Evolutionary conservation across 331 rosid genomes (phyloP).

Genomic region (Acacia concinna): DNA sequence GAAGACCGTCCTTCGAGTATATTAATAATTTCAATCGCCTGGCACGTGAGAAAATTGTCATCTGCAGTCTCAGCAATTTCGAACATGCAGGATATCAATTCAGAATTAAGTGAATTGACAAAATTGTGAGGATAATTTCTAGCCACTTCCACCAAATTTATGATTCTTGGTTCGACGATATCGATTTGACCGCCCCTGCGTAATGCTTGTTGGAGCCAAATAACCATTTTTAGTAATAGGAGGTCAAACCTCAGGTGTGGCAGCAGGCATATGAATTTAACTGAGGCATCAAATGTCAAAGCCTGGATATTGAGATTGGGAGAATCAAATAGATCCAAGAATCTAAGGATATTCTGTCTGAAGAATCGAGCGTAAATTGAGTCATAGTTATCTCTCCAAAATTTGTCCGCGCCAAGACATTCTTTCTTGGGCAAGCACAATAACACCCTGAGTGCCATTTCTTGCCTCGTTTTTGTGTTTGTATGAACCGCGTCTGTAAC

Average conservation of each 20-base stretch:
- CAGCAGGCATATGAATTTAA: background rate
- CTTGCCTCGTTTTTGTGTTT: background rate
- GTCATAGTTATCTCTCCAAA: background rate
- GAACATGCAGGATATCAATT: slow-evolving; percentile 21
- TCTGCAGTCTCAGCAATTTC: background rate
- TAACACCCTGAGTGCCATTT: slow-evolving; percentile 18
- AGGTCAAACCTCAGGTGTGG: background rate
- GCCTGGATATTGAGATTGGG: background rate
- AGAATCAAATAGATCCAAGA: background rate
- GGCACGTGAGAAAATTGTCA: background rate
- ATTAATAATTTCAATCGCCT: slow-evolving; percentile 1
- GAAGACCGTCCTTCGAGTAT: background rate
- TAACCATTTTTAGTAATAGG: background rate
- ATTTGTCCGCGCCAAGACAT: background rate
- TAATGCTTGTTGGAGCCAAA: background rate
- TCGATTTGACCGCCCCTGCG: background rate
- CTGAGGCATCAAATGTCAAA: background rate
- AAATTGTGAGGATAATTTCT: background rate
- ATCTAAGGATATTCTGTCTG: no score
- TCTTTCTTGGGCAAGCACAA: background rate
- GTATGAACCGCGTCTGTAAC: background rate
- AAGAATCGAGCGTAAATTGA: background rate
- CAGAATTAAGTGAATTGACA: background rate
- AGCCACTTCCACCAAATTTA: background rate
- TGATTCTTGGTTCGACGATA: background rate